Evolutionary conservation across 805 yeast genomes (phyloP).

Genomic region (Candida nonsorbophila): DNA sequence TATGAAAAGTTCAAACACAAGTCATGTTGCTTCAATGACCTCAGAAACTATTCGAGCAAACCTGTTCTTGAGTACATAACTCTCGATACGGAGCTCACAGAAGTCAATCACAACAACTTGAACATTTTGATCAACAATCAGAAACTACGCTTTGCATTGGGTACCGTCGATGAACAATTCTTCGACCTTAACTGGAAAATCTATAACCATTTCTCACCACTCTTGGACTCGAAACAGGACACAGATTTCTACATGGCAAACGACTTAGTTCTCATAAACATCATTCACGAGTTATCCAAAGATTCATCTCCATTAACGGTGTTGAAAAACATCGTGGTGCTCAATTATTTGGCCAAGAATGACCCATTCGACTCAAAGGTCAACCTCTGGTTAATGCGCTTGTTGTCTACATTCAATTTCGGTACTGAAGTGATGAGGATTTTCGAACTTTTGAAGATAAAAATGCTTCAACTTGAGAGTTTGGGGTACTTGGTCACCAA

Average conservation of each 20-base stretch:
- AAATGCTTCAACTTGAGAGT: slow-evolving; percentile 73
- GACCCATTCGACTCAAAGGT: slow-evolving; percentile 75
- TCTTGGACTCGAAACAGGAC: slow-evolving; percentile 13
- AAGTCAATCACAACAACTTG: slow-evolving; percentile 11
- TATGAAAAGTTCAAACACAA: slow-evolving; percentile 46
- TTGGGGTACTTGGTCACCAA: slow-evolving; percentile 43
- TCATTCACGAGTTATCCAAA: slow-evolving; percentile 16
- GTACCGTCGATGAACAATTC: slow-evolving; percentile 4
- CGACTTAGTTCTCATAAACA: slow-evolving; percentile 56
- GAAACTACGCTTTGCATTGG: slow-evolving; percentile 42
- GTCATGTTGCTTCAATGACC: slow-evolving; percentile 61
- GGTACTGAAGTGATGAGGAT: slow-evolving; percentile 43
- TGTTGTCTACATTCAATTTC: slow-evolving; percentile 58
- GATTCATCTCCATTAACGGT: slow-evolving; percentile 19
- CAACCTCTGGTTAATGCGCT: slow-evolving; percentile 62
- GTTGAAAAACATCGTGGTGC: slow-evolving; percentile 40
- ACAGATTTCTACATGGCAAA: slow-evolving; percentile 66
- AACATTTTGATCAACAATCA: slow-evolving; percentile 33
- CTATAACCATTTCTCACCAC: slow-evolving; percentile 11
- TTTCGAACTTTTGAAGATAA: slow-evolving; percentile 55
- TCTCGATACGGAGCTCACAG: not conserved
- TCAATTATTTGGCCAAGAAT: slow-evolving; percentile 49
- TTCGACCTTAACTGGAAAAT: slow-evolving; percentile 12
- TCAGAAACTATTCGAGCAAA: slow-evolving; percentile 24
- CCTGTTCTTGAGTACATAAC: not conserved